Base-by-base conservation (phyloP, 1,139 yeast genomes). In the Zygosaccharomyces pseudobailii region DNA sequence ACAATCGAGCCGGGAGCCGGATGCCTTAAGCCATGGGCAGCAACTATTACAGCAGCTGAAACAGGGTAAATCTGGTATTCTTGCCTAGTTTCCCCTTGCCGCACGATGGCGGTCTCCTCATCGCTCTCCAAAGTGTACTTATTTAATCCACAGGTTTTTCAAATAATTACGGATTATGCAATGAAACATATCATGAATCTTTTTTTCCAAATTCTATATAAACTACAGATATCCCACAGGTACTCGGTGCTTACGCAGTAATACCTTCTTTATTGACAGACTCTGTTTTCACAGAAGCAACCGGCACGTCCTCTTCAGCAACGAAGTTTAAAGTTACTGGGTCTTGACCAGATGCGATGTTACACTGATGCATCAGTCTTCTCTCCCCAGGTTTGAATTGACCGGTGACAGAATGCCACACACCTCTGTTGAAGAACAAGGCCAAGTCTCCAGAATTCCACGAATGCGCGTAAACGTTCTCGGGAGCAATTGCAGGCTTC, bases 341-440 rank as follows among this genome's bases (percentile, higher is more conserved):
- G 62, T 86, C 94, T 21, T 64, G 55, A 5, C 88, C 89, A 63
- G 88, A 80, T 19, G 96, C 95, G 66, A 87, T 86, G 69, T 87
- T 87, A 69, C 96, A 87, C 69, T 87, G 96, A 65, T 87, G 96
- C 95, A 87, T 87, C 65, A 87, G 73, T 65, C 96, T 77, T 61
- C 79, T 79, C 63, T 87, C 94, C 47, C 84, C 87, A 22, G 75
- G 74, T 23, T 79, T 83, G 67, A 87, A 83, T 65, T 87, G 95
- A 44, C 95, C 95, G 23, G 95, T 87, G 33, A 87, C 95, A 4
- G 92, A 80, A 64, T 87, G 96, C 83, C 89, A 84, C 9, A 87
- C 92, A 36, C 95, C 95, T 64, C 90, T 77, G 72, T 87, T 87
- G 70, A 74, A 87, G 72, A 87, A 87, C 49, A 87, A 81, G 30